Base-by-base conservation (phyloP, 2,329 filamentous ascomycete species). In the Cladorrhinum sp. region DNA sequence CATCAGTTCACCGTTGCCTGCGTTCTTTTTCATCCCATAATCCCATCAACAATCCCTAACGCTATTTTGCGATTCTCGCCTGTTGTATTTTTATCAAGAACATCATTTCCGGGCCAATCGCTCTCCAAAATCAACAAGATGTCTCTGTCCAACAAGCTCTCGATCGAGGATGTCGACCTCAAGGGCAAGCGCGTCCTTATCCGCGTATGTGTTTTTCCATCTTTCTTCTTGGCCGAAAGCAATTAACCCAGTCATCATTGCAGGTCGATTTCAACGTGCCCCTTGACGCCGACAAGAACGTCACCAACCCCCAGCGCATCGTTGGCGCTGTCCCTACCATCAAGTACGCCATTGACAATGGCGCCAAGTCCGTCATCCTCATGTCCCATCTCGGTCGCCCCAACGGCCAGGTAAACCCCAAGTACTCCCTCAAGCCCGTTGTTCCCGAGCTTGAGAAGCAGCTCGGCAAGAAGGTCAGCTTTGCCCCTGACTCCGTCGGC, bases 251-350 rank as follows among this genome's bases (percentile, higher is more conserved):
- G 32, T 57, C 16, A 45, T 45, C 2, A 55, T 72, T 36, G 24
- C 58, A 96, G 93, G 93, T 99, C 77, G 95, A 99, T 86, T 99
- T 99, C 88, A 99, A 99, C 80, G 96, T 99, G 60, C 95, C 95
- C 66, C 92, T 99, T 73, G 92, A 99, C 75, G 85, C 82, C 69
- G 83, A 95, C 75, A 96, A 92, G 82, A 93, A 96, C 60, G 86
- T 99, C 77, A 98, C 95, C 77, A 99, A 99, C 86, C 92, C 89
- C 80, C 95, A 99, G 83, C 93, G 95, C 78, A 99, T 99, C 73
- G 93, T 92, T 72, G 96, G 95, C 74, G 95, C 95, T 72, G 81
- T 96, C 66, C 92, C 92, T 72, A 96, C 93, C 71, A 96, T 97
- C 84, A 96, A 96, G 82, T 88, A 96, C 78, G 92, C 92, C 73